Conservation (phyloP, 2,329 filamentous ascomycete genomes). For the Fusarium mexicanum region DNA sequence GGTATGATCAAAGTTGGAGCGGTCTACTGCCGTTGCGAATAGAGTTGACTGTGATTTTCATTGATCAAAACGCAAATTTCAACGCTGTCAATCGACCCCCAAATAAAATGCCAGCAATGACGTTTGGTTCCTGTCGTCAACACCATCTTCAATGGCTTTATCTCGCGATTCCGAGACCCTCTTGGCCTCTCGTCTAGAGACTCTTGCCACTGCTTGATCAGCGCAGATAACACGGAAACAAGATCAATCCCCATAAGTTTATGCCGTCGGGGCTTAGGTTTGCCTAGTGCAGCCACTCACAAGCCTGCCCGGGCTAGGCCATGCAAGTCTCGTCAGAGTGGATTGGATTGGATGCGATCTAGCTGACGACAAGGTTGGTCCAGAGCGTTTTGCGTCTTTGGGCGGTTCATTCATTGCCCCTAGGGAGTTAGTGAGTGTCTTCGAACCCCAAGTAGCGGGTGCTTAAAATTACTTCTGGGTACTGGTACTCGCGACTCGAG, state of each 20-base stretch:
- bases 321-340: constrained; percentile 25
- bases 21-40: constrained; percentile 13
- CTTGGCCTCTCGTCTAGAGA: background rate
- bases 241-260: constrained; percentile 12
- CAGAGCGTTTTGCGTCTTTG: constrained; percentile 30
- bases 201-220: background rate
- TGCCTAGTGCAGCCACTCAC: constrained; percentile 21
- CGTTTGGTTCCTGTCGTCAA: background rate
- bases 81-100: background rate
- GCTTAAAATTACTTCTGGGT: constrained; percentile 21
- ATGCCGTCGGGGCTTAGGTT: constrained; percentile 17
- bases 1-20: constrained; percentile 25
- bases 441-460: constrained; percentile 6
- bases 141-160: background rate
- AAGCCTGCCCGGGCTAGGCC: constrained; percentile 16
- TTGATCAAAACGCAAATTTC: background rate
- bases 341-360: constrained; percentile 28
- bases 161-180: background rate
- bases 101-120: background rate
- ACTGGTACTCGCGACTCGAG: background rate
- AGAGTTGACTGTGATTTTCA: constrained; percentile 15
- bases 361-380: constrained; percentile 30
- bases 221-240: constrained; percentile 42
- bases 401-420: constrained; percentile 1
- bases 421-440: background rate